phyloP scores from a whole-genome alignment of 169 alveolate genomes.

The Neospora caninum region DNA sequence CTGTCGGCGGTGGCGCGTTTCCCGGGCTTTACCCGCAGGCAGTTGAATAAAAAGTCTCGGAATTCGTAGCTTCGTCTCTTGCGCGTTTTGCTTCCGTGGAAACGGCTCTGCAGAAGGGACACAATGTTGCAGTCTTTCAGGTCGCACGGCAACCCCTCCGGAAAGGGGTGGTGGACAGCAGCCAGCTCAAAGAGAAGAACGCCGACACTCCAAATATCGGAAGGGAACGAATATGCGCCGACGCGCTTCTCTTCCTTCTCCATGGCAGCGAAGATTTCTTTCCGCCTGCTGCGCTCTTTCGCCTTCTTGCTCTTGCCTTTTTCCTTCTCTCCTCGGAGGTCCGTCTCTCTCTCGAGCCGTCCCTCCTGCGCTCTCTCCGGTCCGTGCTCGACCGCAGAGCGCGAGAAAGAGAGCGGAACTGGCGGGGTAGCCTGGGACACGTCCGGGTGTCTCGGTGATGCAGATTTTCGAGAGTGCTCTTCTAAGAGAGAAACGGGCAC shows the following conservation, averaged over 20 bases:
- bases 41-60: conserved; percentile 28
- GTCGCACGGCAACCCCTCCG: conserved; percentile 21
- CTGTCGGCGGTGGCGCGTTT: conserved; percentile 11
- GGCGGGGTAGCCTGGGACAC: too few species aligned
- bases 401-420: too few species aligned
- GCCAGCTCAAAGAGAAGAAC: conserved; percentile 39
- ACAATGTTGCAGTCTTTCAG: neutral
- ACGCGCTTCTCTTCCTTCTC: neutral
- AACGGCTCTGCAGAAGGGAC: neutral
- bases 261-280: neutral
- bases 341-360: too few species aligned
- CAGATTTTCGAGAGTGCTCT: too few species aligned
- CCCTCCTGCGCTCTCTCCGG: too few species aligned
- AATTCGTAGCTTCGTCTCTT: neutral
- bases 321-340: neutral
- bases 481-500: too few species aligned
- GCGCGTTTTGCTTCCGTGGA: neutral
- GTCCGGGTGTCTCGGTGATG: too few species aligned
- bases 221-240: neutral
- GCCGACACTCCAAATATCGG: conserved; percentile 41
- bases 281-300: neutral
- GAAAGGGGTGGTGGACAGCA: conserved; percentile 19
- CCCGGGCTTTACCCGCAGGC: conserved; percentile 29
- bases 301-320: neutral
- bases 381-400: too few species aligned